Percentiles rank a stretch among this genome's conserved stretches.
Evolutionary conservation across 2,329 filamentous ascomycete species (phyloP).

Genomic region (Pestalotiopsis fici): DNA sequence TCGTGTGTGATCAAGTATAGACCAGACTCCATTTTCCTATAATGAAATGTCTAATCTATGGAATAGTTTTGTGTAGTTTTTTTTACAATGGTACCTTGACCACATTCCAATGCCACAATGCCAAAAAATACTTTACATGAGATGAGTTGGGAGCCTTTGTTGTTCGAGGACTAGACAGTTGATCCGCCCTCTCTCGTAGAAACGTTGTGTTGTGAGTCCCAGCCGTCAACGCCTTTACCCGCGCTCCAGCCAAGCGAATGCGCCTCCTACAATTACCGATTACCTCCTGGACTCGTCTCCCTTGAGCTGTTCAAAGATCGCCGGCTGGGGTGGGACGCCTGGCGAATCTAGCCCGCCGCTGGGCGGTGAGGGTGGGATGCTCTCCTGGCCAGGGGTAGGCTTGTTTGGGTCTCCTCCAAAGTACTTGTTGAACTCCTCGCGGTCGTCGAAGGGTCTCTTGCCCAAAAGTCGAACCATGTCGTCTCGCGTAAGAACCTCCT

Average conservation of each 20-base stretch:
- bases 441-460: conserved; percentile 79
- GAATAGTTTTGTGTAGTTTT: conserved; percentile 15
- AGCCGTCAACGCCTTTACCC: conserved; percentile 8
- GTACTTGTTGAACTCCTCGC: conserved; percentile 91
- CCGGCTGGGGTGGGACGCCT: conserved; percentile 25
- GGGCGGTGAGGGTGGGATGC: conserved; percentile 59
- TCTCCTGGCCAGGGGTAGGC: conserved; percentile 47
- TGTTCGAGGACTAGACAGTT: not conserved
- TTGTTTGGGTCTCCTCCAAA: conserved; percentile 61
- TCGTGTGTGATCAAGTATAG: not conserved
- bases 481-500: conserved; percentile 89
- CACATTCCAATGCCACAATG: conserved; percentile 10
- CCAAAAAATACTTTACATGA: conserved; percentile 19
- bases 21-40: conserved; percentile 1
- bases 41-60: conserved; percentile 10
- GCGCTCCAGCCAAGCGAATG: not conserved
- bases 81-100: conserved; percentile 14
- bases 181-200: not conserved
- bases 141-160: conserved; percentile 29
- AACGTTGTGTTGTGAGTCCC: not conserved
- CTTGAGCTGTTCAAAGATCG: conserved; percentile 25
- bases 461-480: conserved; percentile 91
- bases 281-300: conserved; percentile 22
- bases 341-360: conserved; percentile 43
- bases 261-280: not conserved